phyloP scores from a whole-genome alignment of 805 yeast genomes.

The Ogataea haglerorum region DNA sequence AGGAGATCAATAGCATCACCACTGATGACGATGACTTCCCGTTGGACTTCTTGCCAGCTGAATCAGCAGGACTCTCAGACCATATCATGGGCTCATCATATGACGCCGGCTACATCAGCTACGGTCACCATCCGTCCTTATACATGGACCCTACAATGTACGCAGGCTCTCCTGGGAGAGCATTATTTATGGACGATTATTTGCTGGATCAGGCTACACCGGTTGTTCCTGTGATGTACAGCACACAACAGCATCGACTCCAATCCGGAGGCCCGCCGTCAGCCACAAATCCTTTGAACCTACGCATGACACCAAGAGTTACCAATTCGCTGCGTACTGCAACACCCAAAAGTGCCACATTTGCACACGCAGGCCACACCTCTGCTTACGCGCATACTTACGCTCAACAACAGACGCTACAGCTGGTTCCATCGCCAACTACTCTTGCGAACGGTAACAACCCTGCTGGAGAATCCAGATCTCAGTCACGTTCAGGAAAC shows the following conservation, averaged over 20 bases:
- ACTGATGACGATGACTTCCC: conserved; percentile 67
- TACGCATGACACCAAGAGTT: conserved; percentile 20
- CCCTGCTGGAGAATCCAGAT: conserved; percentile 7
- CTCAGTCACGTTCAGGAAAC: conserved; percentile 11
- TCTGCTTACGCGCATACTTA: conserved; percentile 13
- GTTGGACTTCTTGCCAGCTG: conserved; percentile 51
- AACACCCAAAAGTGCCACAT: conserved; percentile 21
- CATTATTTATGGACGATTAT: conserved; percentile 20
- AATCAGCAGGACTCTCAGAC: conserved; percentile 18
- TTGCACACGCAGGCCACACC: conserved; percentile 13
- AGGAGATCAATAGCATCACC: conserved; percentile 9
- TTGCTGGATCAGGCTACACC: conserved; percentile 31
- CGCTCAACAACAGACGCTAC: conserved; percentile 14
- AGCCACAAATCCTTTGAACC: conserved; percentile 12
- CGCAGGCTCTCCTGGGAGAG: conserved; percentile 26
- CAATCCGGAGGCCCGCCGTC: conserved; percentile 8
- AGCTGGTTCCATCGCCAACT: conserved; percentile 17
- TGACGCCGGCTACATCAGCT: conserved; percentile 17
- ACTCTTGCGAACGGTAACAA: conserved; percentile 11
- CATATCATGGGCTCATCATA: conserved; percentile 32
- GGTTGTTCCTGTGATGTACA: conserved; percentile 26
- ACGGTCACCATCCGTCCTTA: conserved; percentile 23
- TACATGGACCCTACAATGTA: conserved; percentile 27
- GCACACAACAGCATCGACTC: conserved; percentile 17
- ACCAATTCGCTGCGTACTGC: conserved; percentile 14